Evolutionary conservation across 805 yeast genomes (phyloP), one percentile per base, ranked within the genome.

Genomic region (Candida chauliodis): DNA sequence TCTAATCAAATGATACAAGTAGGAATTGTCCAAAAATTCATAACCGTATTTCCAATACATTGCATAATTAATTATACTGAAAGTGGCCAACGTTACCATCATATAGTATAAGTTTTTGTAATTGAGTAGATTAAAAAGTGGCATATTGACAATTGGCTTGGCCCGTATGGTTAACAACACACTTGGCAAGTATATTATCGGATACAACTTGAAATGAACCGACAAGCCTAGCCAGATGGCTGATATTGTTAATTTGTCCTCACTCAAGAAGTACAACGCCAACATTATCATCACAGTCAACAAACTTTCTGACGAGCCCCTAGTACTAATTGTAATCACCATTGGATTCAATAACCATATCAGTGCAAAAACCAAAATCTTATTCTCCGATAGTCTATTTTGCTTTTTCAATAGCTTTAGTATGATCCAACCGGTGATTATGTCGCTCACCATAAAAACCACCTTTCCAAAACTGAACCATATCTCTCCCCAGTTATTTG

Each of bases 311-410:
- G 96, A 84, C 19, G 93, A 85, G 1, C 99, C 99, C 32, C 99
- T 70, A 0, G 97, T 88, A 47, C 91, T 81, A 34, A 93, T 93
- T 1, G 95, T 88, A 22, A 83, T 78, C 0, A 90, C 98, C 93
- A 93, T 85, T 11, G 99, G 98, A 56, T 93, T 93, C 48, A 88
- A 68, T 14, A 93, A 68, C 98, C 98, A 93, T 4, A 91, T 62
- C 2, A 82, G 59, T 9, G 80, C 58, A 29, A 79, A 66, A 5
- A 66, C 46, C 9, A 73, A 41, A n/a, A 68, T 65, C 33, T 63
- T 65, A 27, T 34, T 62, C n/a, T 39, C 19, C 13, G 26, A 16
- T 8, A 33, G 15, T 18, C n/a, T 14, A 2, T 8, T 14, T 9
- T 23, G 20, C 47, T 38, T 77, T 51, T 42, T 61, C 56, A 49